Base-by-base conservation (phyloP, 129 eudicot genomes). In the Kitagawia praeruptora region DNA sequence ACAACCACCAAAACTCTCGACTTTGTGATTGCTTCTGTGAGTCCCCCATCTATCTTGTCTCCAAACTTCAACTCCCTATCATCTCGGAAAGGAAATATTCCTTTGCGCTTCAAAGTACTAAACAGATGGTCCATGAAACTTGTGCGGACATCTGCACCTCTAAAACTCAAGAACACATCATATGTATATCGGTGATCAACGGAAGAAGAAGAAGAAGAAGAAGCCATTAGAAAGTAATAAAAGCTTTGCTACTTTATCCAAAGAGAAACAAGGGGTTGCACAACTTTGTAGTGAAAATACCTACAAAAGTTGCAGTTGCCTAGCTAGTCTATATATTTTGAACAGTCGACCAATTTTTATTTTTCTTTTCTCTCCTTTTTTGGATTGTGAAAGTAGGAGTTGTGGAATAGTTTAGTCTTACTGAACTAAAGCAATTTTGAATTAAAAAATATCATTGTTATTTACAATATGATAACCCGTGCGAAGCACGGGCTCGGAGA, bases 121-220 rank as follows among this genome's bases (percentile, higher is more conserved):
- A 71, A 71, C 47, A 71, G 49, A 40, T 71, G 75, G 39, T 71
- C 75, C 48, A 71, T 71, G 75, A 71, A 71, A 40, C 75, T 9
- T 39, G 5, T 40, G 7, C 75, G 75, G 48, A 71, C 44, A 39
- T 71, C 75, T 40, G 5, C 27, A 40, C 75, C 75, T 71, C 75
- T 71, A 40, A 71, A 71, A 21, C 75, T 71, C 75, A 71, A 21
- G n/a, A 71, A 71, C 49, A 71, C 75, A 71, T 71, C 75, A 40
- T 40, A 71, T 1, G 6, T 40, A 40, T 40, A 71, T 21, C 75
- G 28, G 5, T 71, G 48, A 39, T 71, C 48, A 71, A 40, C 75
- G 5, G 12, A 16, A 38, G 75, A 49, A 49, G 56, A 38, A 38
- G 12, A 16, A 38, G 75, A 49, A 49, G 56, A 38, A 38, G 75